Percentiles rank a stretch among this genome's conserved stretches.
These are phyloP conservation scores for Myrmaecium sp. DNA, from an alignment of 2,329 filamentous ascomycete species.

Conservation along the genomic window DNA sequence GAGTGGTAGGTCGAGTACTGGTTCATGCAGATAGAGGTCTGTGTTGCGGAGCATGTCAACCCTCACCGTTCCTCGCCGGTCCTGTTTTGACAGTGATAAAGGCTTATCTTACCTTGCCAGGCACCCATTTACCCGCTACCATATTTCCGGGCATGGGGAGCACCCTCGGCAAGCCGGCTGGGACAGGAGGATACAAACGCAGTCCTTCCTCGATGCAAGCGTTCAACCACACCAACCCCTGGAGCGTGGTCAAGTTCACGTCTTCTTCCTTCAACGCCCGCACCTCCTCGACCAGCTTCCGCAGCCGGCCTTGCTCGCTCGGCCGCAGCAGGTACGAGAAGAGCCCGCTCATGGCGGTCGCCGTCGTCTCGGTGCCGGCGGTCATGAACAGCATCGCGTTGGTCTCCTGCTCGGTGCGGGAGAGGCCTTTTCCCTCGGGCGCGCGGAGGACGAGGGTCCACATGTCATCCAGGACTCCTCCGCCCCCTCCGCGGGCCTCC, in stretches of 20 bases:
- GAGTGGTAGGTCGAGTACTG: constrained; percentile 5
- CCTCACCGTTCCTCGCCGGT: too few species aligned
- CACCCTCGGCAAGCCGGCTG: constrained; percentile 16
- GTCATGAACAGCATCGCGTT: constrained; percentile 22
- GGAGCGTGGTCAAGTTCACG: constrained; percentile 16
- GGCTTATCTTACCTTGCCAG: constrained; percentile 9
- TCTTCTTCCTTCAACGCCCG: constrained; percentile 11
- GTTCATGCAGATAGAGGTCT: constrained; percentile 4
- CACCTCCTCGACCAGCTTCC: constrained; percentile 14
- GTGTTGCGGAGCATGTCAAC: background rate
- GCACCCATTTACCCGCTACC: constrained; percentile 20
- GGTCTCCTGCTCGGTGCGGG: constrained; percentile 19
- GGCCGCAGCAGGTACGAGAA: constrained; percentile 18
- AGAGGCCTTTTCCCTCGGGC: constrained; percentile 13
- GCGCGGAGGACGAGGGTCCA: constrained; percentile 21
- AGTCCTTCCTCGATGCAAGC: constrained; percentile 25
- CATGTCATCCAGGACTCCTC: too few species aligned
- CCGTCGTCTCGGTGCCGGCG: constrained; percentile 29
- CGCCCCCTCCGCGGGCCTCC: constrained; percentile 7
- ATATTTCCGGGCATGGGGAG: constrained; percentile 19
- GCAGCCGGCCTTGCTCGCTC: constrained; percentile 8
- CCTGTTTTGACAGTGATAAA: background rate
- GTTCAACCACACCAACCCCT: constrained; percentile 18
- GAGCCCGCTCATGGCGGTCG: constrained; percentile 22
- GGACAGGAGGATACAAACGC: constrained; percentile 25